Conservation (phyloP, 1,284 basidiomycete species). For the Apiotrichum gracile region DNA sequence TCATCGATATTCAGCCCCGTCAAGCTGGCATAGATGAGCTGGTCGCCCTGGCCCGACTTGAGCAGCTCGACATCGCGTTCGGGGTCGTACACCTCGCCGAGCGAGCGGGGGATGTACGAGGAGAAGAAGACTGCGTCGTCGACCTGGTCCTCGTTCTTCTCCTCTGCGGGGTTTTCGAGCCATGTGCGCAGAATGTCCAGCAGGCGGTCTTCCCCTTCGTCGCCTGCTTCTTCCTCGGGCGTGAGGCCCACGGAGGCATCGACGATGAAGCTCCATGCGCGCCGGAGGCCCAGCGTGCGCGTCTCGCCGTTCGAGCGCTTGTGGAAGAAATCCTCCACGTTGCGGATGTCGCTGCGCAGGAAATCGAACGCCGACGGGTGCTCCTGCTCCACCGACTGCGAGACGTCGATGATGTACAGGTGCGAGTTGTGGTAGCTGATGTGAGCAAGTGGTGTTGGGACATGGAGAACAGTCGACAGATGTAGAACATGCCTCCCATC, state of each 20-base stretch:
- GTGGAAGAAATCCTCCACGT: slow-evolving; percentile 88
- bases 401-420: slow-evolving; percentile 95
- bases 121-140: slow-evolving; percentile 83
- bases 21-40: slow-evolving; percentile 76
- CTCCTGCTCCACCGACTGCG: slow-evolving; percentile 97
- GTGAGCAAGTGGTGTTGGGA: not conserved
- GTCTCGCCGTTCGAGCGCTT: slow-evolving; percentile 59
- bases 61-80: slow-evolving; percentile 79
- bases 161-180: slow-evolving; percentile 46
- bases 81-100: slow-evolving; percentile 87
- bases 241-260: slow-evolving; percentile 48
- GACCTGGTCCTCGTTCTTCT: slow-evolving; percentile 41
- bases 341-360: slow-evolving; percentile 82
- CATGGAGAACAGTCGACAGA: not conserved
- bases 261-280: slow-evolving; percentile 84
- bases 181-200: slow-evolving; percentile 51
- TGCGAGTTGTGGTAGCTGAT: slow-evolving; percentile 55
- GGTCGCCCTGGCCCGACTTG: slow-evolving; percentile 60
- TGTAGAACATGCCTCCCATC: not conserved
- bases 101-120: slow-evolving; percentile 84
- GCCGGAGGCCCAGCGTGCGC: slow-evolving; percentile 68
- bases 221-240: slow-evolving; percentile 24
- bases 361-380: slow-evolving; percentile 96
- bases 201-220: slow-evolving; percentile 42
- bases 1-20: slow-evolving; percentile 61